Conservation (phyloP, 768 basidiomycete genomes). For the Boletus reticulatus region DNA sequence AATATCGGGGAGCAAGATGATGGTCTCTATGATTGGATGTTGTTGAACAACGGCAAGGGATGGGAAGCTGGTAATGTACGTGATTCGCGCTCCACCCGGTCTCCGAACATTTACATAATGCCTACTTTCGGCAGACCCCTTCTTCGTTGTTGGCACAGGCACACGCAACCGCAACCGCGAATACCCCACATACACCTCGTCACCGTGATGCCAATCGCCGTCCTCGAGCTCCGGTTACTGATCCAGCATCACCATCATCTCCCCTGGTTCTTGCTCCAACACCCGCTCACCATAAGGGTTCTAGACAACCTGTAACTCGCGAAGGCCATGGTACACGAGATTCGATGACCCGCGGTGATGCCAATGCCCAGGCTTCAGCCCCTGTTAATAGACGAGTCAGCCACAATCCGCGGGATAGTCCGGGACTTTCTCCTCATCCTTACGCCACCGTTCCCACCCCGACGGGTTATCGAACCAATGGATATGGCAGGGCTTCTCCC, state of each 20-base stretch:
- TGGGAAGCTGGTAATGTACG: conserved; percentile 89
- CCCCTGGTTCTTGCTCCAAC: conserved; percentile 65
- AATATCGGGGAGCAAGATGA: conserved; percentile 87
- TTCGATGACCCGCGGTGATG: conserved; percentile 41
- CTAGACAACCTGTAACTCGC: conserved; percentile 44
- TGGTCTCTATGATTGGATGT: conserved; percentile 95
- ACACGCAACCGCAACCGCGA: conserved; percentile 56
- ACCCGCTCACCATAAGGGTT: conserved; percentile 62
- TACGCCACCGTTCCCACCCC: conserved; percentile 66
- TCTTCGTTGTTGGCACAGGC: conserved; percentile 46
- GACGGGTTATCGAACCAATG: conserved; percentile 50
- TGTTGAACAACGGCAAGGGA: conserved; percentile 89
- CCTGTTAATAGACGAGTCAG: conserved; percentile 67
- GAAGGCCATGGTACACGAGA: conserved; percentile 52
- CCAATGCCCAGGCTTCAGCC: conserved; percentile 64
- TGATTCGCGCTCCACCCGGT: conserved; percentile 15
- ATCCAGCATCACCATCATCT: conserved; percentile 51
- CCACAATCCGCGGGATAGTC: conserved; percentile 53
- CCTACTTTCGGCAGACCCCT: conserved; percentile 34
- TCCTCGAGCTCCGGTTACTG: conserved; percentile 49
- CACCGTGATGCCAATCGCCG: conserved; percentile 57
- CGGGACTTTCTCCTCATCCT: conserved; percentile 60
- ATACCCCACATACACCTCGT: conserved; percentile 49
- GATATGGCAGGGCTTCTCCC: conserved; percentile 60
- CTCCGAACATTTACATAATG: conserved; percentile 1